These are phyloP conservation scores for Entrophospora sp. DNA, from an alignment of 192 early-diverging fungal genomes.

Conservation along the genomic window DNA sequence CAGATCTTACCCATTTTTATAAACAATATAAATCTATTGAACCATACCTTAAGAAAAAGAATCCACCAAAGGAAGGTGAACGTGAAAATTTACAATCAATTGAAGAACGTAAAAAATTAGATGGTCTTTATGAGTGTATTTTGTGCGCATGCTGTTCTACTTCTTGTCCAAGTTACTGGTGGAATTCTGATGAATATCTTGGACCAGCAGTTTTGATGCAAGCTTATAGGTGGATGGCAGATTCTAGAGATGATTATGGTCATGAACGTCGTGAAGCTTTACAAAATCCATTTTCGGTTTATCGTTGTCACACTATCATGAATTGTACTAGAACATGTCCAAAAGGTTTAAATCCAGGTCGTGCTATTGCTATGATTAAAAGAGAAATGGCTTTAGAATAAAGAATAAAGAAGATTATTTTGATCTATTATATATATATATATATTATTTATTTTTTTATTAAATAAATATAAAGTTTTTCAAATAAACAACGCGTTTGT, in stretches of 20 bases:
- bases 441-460: not conserved
- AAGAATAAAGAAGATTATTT: not conserved
- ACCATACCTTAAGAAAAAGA: conserved; percentile 91
- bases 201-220: conserved; percentile 95
- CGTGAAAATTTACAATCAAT: conserved; percentile 91
- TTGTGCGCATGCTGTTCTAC: conserved; percentile 97
- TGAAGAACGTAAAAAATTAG: conserved; percentile 89
- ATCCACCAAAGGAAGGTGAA: conserved; percentile 42
- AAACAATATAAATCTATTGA: conserved; percentile 97
- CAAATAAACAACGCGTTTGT: too few relatives aligned
- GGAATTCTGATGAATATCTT: conserved; percentile 91
- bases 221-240: conserved; percentile 98
- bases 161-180: conserved; percentile 94
- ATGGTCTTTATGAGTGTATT: conserved; percentile 96
- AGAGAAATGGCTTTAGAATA: conserved; percentile 71
- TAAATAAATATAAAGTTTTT: too few relatives aligned
- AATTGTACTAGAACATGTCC: conserved; percentile 96
- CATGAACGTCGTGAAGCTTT: conserved; percentile 74
- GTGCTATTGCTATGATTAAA: conserved; percentile 95
- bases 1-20: conserved; percentile 95
- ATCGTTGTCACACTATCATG: conserved; percentile 99
- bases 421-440: not conserved
- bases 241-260: conserved; percentile 90
- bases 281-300: conserved; percentile 94
- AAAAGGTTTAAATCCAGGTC: conserved; percentile 96